Conservation (phyloP, 129 eudicot genomes). For the Ambrosia trifida region DNA sequence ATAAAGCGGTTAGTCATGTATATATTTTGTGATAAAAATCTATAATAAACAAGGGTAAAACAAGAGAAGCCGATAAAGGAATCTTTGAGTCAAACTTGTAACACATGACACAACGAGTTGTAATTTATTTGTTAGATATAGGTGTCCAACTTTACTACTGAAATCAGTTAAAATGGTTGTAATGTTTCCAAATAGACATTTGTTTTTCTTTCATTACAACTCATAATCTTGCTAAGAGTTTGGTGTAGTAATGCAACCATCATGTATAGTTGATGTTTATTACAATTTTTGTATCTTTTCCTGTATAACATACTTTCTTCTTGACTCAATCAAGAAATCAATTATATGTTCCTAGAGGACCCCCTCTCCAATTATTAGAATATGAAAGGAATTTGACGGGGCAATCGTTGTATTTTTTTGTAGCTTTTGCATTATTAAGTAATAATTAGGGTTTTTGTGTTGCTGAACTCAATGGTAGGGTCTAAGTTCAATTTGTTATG, state of each 20-base stretch:
- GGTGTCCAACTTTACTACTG: too few relatives aligned
- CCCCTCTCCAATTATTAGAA: neutral
- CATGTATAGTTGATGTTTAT: too few relatives aligned
- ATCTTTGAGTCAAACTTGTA: too few relatives aligned
- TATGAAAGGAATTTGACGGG: neutral
- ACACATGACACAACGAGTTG: too few relatives aligned
- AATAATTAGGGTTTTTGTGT: neutral
- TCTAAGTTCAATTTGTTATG: neutral
- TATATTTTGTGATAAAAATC: too few relatives aligned
- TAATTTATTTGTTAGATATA: too few relatives aligned
- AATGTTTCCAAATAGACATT: too few relatives aligned
- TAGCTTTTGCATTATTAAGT: neutral
- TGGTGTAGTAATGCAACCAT: neutral
- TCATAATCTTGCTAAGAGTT: neutral
- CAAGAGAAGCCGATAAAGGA: too few relatives aligned
- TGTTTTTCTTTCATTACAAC: too few relatives aligned
- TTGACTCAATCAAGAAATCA: neutral
- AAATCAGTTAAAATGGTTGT: neutral
- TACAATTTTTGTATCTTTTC: neutral
- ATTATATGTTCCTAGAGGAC: neutral
- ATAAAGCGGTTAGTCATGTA: too few relatives aligned
- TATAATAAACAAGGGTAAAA: too few relatives aligned
- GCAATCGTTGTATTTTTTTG: neutral
- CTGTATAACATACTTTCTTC: neutral
- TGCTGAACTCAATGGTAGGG: neutral